phyloP scores from a whole-genome alignment of 495 filamentous ascomycete genomes.

The Hypomontagnella submonticulosa region DNA sequence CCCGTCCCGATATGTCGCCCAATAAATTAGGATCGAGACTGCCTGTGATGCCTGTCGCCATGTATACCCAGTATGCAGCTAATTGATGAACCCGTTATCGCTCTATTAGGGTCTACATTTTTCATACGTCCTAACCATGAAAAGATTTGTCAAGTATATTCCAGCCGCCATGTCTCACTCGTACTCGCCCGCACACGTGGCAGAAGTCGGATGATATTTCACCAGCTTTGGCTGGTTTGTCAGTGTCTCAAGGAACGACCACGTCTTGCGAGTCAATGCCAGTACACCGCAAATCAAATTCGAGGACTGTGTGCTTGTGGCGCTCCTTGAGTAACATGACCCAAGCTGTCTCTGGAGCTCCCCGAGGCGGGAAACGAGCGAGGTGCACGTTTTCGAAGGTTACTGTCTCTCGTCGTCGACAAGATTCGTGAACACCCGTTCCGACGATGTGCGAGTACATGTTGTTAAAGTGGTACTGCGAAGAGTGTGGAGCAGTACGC shows the following conservation, averaged over 20 bases:
- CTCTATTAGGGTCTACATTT: constrained; percentile 26
- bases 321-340: constrained; percentile 43
- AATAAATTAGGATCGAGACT: constrained; percentile 43
- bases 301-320: constrained; percentile 31
- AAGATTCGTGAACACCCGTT: constrained; percentile 16
- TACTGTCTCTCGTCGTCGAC: constrained; percentile 8
- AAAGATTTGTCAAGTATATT: constrained; percentile 42
- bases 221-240: constrained; percentile 17
- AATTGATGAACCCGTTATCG: constrained; percentile 35
- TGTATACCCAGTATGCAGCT: constrained; percentile 34
- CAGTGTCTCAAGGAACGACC: constrained; percentile 33
- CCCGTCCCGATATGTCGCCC: constrained; percentile 40
- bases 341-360: constrained; percentile 30
- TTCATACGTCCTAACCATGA: constrained; percentile 29
- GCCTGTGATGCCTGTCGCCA: constrained; percentile 37
- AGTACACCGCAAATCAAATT: constrained; percentile 32
- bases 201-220: constrained; percentile 37
- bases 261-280: constrained; percentile 40
- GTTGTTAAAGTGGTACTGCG: constrained; percentile 50
- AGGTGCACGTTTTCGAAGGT: constrained; percentile 23
- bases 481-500: constrained; percentile 48
- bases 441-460: constrained; percentile 46
- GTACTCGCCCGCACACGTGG: constrained; percentile 40
- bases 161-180: constrained; percentile 26
- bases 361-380: constrained; percentile 28